These are phyloP conservation scores for Margaritispora aquatica DNA, from an alignment of 495 filamentous ascomycete genomes.

Conservation along the genomic window DNA sequence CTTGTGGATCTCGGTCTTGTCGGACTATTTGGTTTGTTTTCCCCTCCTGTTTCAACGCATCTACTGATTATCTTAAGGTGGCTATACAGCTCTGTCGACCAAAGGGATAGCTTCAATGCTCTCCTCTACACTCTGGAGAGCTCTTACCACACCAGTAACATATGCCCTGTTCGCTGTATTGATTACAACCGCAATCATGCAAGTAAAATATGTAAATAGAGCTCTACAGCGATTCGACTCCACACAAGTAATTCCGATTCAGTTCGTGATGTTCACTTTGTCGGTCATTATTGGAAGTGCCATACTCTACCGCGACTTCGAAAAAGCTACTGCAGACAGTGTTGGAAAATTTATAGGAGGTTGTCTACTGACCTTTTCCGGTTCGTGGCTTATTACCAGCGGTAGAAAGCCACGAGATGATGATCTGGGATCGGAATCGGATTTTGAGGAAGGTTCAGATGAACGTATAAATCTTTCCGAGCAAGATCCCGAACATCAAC, in stretches of 20 bases:
- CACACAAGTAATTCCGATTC: conserved; percentile 93
- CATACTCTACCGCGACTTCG: conserved; percentile 88
- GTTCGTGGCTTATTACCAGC: conserved; percentile 89
- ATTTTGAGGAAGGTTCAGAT: conserved; percentile 42
- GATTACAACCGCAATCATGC: conserved; percentile 79
- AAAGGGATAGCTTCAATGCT: conserved; percentile 95
- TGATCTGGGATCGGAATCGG: too few species aligned
- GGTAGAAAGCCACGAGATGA: conserved; percentile 42
- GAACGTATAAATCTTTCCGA: conserved; percentile 29
- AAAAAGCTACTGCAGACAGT: conserved; percentile 62
- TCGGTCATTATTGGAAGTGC: conserved; percentile 93
- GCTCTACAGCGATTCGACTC: conserved; percentile 92
- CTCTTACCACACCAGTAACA: conserved; percentile 84
- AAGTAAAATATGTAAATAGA: conserved; percentile 93
- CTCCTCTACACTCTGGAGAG: conserved; percentile 78
- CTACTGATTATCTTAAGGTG: conserved; percentile 51
- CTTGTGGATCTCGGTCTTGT: conserved; percentile 91
- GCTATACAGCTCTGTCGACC: conserved; percentile 91
- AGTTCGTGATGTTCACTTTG: conserved; percentile 94
- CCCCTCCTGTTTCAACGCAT: neutral
- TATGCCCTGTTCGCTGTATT: conserved; percentile 77
- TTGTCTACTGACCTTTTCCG: conserved; percentile 84
- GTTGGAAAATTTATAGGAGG: conserved; percentile 82
- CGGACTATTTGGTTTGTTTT: conserved; percentile 73
- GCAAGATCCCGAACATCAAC: conserved; percentile 20